A percentile compares a stretch with the other conserved stretches of the same genome.
Conservation (phyloP, 768 basidiomycete genomes). For the Russula ochroleuca region DNA sequence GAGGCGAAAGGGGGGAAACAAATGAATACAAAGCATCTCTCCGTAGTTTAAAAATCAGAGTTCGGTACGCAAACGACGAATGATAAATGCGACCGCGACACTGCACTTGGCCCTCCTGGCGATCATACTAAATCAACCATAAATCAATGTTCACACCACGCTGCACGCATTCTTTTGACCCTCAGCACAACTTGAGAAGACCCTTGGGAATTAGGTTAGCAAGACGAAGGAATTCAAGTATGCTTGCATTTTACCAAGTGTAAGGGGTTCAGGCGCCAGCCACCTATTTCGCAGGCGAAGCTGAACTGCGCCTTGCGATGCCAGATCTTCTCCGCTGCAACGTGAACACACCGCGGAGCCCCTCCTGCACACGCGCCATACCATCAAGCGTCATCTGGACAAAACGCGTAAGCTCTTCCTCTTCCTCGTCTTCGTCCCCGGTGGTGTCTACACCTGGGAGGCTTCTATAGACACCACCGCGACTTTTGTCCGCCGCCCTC, state of each 20-base stretch:
- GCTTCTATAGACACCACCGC: background rate
- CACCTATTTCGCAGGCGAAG: background rate
- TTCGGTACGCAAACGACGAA: background rate
- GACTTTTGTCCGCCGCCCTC: background rate
- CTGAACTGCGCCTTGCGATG: background rate
- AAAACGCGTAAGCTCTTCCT: conserved; percentile 18
- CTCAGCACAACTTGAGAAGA: background rate
- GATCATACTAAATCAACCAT: background rate
- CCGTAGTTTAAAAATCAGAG: background rate
- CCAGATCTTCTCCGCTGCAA: conserved; percentile 16
- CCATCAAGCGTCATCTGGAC: conserved; percentile 23
- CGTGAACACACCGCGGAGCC: conserved; percentile 21
- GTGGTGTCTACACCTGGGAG: background rate
- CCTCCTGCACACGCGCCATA: conserved; percentile 24
- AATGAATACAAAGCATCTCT: background rate
- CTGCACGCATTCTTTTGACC: too few species aligned
- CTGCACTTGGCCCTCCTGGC: too few species aligned
- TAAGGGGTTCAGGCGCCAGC: conserved; percentile 12
- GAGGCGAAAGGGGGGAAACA: background rate
- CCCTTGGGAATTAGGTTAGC: background rate
- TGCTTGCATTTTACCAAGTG: background rate
- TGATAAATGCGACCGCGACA: background rate
- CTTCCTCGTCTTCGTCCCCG: conserved; percentile 18
- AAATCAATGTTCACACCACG: conserved; percentile 5
- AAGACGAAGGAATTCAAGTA: background rate